phyloP scores from a whole-genome alignment of 495 filamentous ascomycete species.

The Filosporella fistucella region DNA sequence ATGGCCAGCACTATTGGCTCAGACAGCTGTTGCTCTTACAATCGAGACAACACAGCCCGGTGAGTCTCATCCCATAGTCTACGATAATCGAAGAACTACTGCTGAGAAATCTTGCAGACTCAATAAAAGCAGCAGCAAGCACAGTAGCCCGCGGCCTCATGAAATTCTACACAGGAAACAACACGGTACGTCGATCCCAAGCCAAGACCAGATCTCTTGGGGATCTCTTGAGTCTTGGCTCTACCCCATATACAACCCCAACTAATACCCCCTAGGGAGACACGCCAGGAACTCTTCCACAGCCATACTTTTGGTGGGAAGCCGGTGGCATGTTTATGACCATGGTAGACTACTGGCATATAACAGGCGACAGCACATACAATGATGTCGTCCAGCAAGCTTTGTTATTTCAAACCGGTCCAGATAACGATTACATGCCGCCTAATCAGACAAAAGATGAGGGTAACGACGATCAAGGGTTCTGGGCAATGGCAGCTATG shows the following conservation, averaged over 20 bases:
- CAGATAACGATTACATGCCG: conserved; percentile 56
- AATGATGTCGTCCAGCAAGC: conserved; percentile 49
- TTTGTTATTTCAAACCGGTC: conserved; percentile 55
- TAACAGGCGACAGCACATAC: conserved; percentile 58
- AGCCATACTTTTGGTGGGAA: conserved; percentile 71
- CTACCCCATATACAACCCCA: background rate
- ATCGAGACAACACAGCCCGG: conserved; percentile 19
- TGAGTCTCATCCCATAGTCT: conserved; percentile 2
- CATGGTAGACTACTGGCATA: conserved; percentile 66
- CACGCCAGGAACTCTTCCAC: conserved; percentile 52
- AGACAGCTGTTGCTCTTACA: conserved; percentile 14
- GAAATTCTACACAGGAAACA: conserved; percentile 65
- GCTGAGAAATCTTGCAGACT: conserved; percentile 40
- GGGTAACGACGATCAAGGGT: conserved; percentile 66
- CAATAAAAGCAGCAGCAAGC: conserved; percentile 57
- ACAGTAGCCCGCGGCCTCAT: conserved; percentile 60
- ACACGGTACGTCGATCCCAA: conserved; percentile 31
- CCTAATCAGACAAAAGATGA: conserved; percentile 54
- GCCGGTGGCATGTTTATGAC: conserved; percentile 66
- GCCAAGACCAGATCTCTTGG: too few relatives aligned
- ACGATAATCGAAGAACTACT: background rate
- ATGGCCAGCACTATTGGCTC: conserved; percentile 12
- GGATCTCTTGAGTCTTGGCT: too few relatives aligned
- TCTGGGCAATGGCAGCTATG: conserved; percentile 68
- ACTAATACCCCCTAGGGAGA: conserved; percentile 10